Base-by-base conservation (phyloP, 768 basidiomycete species). In the Sutorius australiensis region DNA sequence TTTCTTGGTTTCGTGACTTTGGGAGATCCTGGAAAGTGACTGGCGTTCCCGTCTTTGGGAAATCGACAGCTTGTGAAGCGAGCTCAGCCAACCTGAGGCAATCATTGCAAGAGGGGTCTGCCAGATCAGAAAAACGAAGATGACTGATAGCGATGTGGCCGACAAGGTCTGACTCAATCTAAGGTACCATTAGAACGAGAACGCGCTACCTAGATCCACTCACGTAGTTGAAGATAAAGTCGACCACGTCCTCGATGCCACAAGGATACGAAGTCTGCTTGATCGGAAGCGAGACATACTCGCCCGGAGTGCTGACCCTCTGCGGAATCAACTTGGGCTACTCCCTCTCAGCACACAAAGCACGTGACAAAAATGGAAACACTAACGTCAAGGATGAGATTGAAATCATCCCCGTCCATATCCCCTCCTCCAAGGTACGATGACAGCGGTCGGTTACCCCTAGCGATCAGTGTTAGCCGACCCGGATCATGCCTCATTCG, bases 361-460 rank as follows among this genome's bases (percentile, higher is more conserved):
- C 47, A 50, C 24, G 11, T n/a, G 34, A 31, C 42, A 31, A 27
- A 30, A 51, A 48, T 14, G 31, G 36, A 38, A 52, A 54, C 8
- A 46, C 62, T 68, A 57, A 77, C 75, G 50, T 77, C 71, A 34
- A 73, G 64, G 42, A 78, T 75, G n/a, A 79, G 37, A 60, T 78
- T 79, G 49, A 77, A 81, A 19, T 76, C 73, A 48, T 80, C 79
- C 5, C 79, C 80, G 56, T 81, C 80, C 42, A 80, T 64, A 63
- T 81, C 80, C 8, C 80, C 80, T 21, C 80, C 80, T 27, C 79
- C 79, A 14, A 81, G 72, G 53, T 70, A 72, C 11, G 76, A 77
- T 1, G 79, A 73, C 12, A 81, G 54, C 16, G 76, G 65, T 48
- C 79, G 71, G 34, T 67, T 34, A 9, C 79, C 79, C 69, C 73